A percentile compares a stretch with the other conserved stretches of the same genome.
phyloP scores from a whole-genome alignment of 306 rosid genomes.

The Prunus kanzakura region DNA sequence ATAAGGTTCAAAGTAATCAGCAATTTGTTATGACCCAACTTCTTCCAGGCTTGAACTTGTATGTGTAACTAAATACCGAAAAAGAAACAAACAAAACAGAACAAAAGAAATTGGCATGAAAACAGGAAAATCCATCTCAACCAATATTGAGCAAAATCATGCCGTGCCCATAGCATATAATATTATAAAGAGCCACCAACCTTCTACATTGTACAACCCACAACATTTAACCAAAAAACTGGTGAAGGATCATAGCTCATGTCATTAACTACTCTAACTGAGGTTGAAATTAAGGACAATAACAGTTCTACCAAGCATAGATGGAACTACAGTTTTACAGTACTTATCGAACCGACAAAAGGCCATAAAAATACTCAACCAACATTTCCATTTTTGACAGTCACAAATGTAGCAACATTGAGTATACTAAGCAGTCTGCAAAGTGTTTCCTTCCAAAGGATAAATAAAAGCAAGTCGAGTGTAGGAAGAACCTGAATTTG shows the following conservation, averaged over 20 bases:
- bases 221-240: background rate
- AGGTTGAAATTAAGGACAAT: background rate
- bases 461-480: constrained; percentile 21
- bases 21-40: background rate
- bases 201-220: background rate
- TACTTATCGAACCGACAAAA: background rate
- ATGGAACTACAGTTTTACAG: background rate
- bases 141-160: background rate
- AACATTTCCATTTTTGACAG: background rate
- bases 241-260: background rate
- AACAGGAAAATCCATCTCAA: background rate
- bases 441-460: constrained; percentile 4
- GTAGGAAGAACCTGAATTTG: constrained; percentile 82
- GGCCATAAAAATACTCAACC: background rate
- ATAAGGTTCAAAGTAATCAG: background rate
- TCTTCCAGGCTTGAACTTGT: background rate
- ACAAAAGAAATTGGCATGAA: background rate
- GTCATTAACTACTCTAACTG: background rate
- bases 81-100: background rate
- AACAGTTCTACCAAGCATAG: background rate
- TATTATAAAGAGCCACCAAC: background rate
- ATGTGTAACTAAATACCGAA: background rate
- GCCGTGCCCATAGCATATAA: background rate
- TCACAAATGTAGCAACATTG: background rate
- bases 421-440: background rate